A percentile compares a stretch with the other conserved stretches of the same genome.
Evolutionary conservation across 176 grass and related monocot species (phyloP).

Genomic region (Carex littledalei): DNA sequence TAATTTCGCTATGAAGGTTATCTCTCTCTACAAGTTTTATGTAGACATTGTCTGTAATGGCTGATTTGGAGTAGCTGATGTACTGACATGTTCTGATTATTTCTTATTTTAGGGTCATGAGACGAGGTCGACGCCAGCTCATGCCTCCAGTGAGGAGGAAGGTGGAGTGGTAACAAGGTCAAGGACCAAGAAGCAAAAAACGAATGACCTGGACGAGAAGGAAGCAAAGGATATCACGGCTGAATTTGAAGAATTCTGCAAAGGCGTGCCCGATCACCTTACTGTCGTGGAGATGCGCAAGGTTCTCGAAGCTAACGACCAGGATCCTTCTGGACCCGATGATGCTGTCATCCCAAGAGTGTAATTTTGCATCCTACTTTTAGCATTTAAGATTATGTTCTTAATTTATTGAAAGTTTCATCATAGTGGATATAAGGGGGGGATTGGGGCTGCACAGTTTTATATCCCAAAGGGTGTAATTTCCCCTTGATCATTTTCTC

Average conservation of each 20-base stretch:
- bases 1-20: constrained; percentile 28
- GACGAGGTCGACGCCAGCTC: constrained; percentile 37
- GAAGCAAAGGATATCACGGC: not conserved
- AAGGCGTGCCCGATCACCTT: constrained; percentile 45
- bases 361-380: constrained; percentile 28
- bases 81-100: not conserved
- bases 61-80: not conserved
- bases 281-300: constrained; percentile 58
- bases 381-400: not conserved
- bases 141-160: constrained; percentile 45
- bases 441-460: not conserved
- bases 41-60: not conserved
- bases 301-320: constrained; percentile 69
- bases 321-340: constrained; percentile 54
- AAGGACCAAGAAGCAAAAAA: constrained; percentile 28
- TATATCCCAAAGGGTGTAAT: not conserved
- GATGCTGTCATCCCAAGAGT: constrained; percentile 53
- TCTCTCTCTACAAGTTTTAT: not conserved
- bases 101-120: constrained; percentile 49
- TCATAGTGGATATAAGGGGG: not conserved
- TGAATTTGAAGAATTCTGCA: constrained; percentile 61
- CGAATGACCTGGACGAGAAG: constrained; percentile 37
- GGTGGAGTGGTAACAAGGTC: constrained; percentile 31
- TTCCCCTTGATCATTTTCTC: not conserved
- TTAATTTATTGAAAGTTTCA: not conserved